Evolutionary conservation across 768 basidiomycete genomes (phyloP).

Genomic region (Trichaptum fuscoviolaceum): DNA sequence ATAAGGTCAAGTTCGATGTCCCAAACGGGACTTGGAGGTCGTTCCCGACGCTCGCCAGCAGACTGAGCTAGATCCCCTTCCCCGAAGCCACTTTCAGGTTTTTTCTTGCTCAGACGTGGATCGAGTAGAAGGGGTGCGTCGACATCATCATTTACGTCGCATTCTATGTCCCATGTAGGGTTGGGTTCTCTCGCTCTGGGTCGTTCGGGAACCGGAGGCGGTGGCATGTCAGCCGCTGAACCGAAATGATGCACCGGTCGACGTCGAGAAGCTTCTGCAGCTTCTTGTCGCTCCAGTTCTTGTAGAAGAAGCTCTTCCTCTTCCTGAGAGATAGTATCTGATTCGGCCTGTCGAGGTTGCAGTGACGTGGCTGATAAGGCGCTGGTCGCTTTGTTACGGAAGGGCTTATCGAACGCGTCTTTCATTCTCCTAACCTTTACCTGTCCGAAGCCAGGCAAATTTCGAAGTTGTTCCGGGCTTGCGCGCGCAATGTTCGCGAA

Average conservation of each 20-base stretch:
- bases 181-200: constrained; percentile 37
- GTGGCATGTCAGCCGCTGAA: constrained; percentile 6
- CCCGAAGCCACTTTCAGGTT: not conserved
- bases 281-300: not conserved
- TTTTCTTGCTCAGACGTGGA: not conserved
- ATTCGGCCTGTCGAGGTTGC: constrained; percentile 16
- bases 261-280: constrained; percentile 1
- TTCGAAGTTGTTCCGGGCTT: constrained; percentile 66
- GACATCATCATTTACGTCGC: constrained; percentile 35
- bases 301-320: not conserved
- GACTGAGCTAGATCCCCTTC: not conserved
- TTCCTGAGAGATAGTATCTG: constrained; percentile 9
- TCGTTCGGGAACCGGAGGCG: not conserved
- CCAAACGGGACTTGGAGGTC: constrained; percentile 25
- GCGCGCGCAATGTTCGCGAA: constrained; percentile 78
- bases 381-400: constrained; percentile 63
- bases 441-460: constrained; percentile 89
- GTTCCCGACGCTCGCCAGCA: constrained; percentile 1
- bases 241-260: not conserved
- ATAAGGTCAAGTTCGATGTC: constrained; percentile 48
- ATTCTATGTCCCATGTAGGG: constrained; percentile 72
- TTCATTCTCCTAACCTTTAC: constrained; percentile 89
- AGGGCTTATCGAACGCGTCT: constrained; percentile 87
- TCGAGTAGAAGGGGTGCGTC: constrained; percentile 15
- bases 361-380: constrained; percentile 30